Conservation (phyloP, 306 rosid species). For the Potentilla sterilis region DNA sequence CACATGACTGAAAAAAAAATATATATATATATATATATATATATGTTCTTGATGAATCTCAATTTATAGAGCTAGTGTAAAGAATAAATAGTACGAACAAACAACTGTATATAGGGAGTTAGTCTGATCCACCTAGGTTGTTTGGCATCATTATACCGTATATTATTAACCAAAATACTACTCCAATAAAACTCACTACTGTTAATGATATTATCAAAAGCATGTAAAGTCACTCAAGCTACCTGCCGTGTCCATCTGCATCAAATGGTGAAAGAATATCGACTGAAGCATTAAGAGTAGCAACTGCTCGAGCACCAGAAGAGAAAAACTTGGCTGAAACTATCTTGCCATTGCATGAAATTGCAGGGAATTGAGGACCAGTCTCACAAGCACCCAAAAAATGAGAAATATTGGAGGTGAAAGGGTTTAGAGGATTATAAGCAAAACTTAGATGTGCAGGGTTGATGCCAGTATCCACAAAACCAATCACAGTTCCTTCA, state of each 20-base stretch:
- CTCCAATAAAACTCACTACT: not conserved
- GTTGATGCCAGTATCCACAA: slow-evolving; percentile 77
- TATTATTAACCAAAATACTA: not conserved
- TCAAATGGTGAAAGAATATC: slow-evolving; percentile 89
- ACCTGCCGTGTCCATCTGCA: slow-evolving; percentile 94
- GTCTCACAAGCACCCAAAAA: slow-evolving; percentile 54
- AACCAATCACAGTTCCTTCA: slow-evolving; percentile 71
- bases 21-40: too few species aligned
- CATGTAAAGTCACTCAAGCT: not conserved
- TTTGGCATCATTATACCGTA: not conserved
- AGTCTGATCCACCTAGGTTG: not conserved
- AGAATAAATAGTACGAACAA: not conserved
- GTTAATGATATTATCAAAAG: not conserved
- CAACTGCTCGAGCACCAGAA: slow-evolving; percentile 65
- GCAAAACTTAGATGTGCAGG: slow-evolving; percentile 79
- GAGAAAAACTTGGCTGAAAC: slow-evolving; percentile 69
- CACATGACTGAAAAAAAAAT: slow-evolving; percentile 64
- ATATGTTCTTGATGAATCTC: not conserved
- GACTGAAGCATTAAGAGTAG: slow-evolving; percentile 54
- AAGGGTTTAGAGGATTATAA: slow-evolving; percentile 37
- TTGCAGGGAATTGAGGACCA: slow-evolving; percentile 57
- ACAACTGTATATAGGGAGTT: not conserved
- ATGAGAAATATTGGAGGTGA: slow-evolving; percentile 37
- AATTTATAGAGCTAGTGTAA: not conserved
- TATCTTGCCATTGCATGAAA: slow-evolving; percentile 72